phyloP scores from a whole-genome alignment of 2,329 filamentous ascomycete genomes.

The Verticillium alfalfae region DNA sequence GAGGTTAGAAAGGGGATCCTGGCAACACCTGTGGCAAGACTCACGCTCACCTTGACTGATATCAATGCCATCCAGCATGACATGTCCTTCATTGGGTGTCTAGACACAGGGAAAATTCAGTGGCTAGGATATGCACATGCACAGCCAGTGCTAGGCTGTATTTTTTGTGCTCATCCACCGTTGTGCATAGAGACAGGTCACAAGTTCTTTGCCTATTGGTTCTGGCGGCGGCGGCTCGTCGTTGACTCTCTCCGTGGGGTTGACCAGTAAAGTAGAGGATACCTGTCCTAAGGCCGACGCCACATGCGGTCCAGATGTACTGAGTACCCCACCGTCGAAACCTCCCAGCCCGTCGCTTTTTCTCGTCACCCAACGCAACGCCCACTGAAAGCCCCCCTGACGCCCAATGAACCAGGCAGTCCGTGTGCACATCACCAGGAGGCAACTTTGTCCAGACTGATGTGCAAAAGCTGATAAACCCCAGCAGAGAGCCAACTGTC shows the following conservation, averaged over 20 bases:
- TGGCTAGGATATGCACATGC: neutral
- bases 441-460: neutral
- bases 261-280: neutral
- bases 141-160: neutral
- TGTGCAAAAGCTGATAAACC: neutral
- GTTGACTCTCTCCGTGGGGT: neutral
- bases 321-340: neutral
- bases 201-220: neutral
- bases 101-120: neutral
- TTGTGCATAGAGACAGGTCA: neutral
- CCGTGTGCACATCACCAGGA: neutral
- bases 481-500: neutral
- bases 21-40: neutral
- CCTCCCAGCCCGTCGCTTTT: neutral
- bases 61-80: neutral
- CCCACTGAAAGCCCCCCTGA: neutral
- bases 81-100: neutral
- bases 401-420: neutral
- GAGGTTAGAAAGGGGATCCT: neutral
- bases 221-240: slow-evolving; percentile 1
- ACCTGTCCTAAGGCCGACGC: neutral
- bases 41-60: neutral
- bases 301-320: neutral
- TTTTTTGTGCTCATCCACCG: neutral
- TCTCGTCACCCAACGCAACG: neutral